These are phyloP conservation scores for Clonostachys rosea DNA, from an alignment of 2,329 filamentous ascomycete species.

Conservation along the genomic window DNA sequence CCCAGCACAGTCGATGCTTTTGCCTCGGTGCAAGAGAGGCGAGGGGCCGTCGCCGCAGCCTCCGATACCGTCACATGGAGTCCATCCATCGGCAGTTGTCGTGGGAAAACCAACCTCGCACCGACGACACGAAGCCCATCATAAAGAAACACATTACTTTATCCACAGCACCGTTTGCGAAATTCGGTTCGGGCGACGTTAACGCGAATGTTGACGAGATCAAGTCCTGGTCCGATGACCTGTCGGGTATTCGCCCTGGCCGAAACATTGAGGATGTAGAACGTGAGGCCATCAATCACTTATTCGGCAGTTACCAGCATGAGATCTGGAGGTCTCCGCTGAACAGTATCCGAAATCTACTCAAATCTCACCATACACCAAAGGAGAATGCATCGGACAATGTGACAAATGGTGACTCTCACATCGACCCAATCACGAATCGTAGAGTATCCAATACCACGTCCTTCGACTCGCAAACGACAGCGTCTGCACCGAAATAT, in stretches of 20 bases:
- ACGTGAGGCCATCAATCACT: slow-evolving; percentile 34
- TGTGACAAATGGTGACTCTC: slow-evolving; percentile 11
- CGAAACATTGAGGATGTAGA: slow-evolving; percentile 39
- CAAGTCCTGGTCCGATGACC: slow-evolving; percentile 28
- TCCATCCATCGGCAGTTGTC: slow-evolving; percentile 34
- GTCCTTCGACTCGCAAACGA: slow-evolving; percentile 3
- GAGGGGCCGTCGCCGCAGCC: slow-evolving; percentile 33
- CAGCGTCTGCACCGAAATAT: background rate
- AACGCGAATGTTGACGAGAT: slow-evolving; percentile 24
- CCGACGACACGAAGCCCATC: slow-evolving; percentile 25
- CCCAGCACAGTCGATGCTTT: slow-evolving; percentile 25
- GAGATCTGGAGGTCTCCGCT: slow-evolving; percentile 15
- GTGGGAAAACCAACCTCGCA: slow-evolving; percentile 35
- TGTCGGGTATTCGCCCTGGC: slow-evolving; percentile 28
- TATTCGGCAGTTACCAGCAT: slow-evolving; percentile 26
- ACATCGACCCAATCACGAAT: slow-evolving; percentile 57
- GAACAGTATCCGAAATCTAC: slow-evolving; percentile 24
- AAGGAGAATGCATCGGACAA: slow-evolving; percentile 11
- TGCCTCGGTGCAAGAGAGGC: slow-evolving; percentile 40
- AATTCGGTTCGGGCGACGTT: slow-evolving; percentile 12
- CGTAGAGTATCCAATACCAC: slow-evolving; percentile 34
- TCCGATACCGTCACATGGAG: slow-evolving; percentile 41
- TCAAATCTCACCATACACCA: slow-evolving; percentile 11
- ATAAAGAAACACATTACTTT: slow-evolving; percentile 35
- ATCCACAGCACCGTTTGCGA: slow-evolving; percentile 24